Evolutionary conservation across 2,329 filamentous ascomycete genomes (phyloP), one percentile per base, ranked within the genome.

Genomic region (Colletotrichum higginsianum): DNA sequence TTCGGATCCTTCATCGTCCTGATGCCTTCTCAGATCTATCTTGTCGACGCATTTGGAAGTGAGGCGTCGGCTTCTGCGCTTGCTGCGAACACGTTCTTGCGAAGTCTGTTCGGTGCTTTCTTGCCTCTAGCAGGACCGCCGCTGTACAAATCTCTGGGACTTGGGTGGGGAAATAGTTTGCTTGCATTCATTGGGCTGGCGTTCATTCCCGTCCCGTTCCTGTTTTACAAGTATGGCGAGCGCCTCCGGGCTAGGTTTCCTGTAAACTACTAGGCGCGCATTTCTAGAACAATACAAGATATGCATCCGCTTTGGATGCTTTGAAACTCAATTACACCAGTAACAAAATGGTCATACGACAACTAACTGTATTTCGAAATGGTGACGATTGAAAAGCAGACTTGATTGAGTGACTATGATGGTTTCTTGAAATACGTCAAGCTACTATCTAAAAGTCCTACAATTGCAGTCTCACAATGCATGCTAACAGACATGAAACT

Each of bases 1-100:
- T 77, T 85, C 1, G 88, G 87, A 30, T 82, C 84, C 50, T 76
- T 86, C 11, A 76, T 82, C 30, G 79, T 84, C 6, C 85, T 85
- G 15, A 65, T 69, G 61, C 52, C 61, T 3, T 58, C 61, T 5
- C 56, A 67, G 16, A 55, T 57, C 16, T 70, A 70, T 30, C 67
- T 79, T 23, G 76, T 78, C 4, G 75, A 79, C 1, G 71, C 79
- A n/a, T 80, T 77, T 49, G 77, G 79, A 15, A 61, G 74, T 44
- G 50, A 67, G 62, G 11, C 66, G 5, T 56, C 66, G 1, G 66
- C 66, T 5, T 68, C 66, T 2, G 66, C 60, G 1, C 15, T 63
- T 12, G 66, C 66, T 16, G 55, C 67, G 5, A 66, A 60, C 12
- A 70, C 55, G 5, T 47, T 70, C 40, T 52, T 66, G 61, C 35